Conservation (phyloP, 108 stramenopile species). For the Pseudonitzschia delicatissima region DNA sequence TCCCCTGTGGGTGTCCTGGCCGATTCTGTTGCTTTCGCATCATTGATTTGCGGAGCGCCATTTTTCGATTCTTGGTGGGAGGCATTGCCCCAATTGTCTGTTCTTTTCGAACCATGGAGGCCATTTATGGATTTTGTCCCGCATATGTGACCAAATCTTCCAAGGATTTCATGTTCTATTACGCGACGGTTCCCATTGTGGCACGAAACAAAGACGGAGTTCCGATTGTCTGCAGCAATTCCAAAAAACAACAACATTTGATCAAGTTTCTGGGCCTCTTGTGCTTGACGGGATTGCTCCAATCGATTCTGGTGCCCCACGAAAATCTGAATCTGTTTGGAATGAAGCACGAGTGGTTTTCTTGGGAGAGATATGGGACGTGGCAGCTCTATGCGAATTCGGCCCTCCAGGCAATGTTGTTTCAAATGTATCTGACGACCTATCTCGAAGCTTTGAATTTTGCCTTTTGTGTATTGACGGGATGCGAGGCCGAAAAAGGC, state of each 20-base stretch:
- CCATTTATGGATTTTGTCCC: constrained; percentile 33
- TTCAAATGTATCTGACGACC: constrained; percentile 60
- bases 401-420: constrained; percentile 36
- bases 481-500: constrained; percentile 25
- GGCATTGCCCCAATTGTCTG: constrained; percentile 29
- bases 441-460: constrained; percentile 46
- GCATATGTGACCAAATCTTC: constrained; percentile 16
- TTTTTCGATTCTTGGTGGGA: constrained; percentile 42
- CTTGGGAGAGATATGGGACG: background rate
- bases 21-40: background rate
- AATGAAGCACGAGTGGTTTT: constrained; percentile 1
- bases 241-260: constrained; percentile 11
- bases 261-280: constrained; percentile 17
- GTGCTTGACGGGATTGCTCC: constrained; percentile 18
- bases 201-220: constrained; percentile 12
- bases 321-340: background rate
- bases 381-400: constrained; percentile 30
- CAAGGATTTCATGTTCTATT: constrained; percentile 28
- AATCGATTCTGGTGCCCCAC: constrained; percentile 23
- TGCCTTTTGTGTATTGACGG: constrained; percentile 27
- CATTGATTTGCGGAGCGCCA: constrained; percentile 19
- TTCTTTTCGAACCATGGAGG: constrained; percentile 39
- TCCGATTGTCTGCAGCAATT: background rate
- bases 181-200: constrained; percentile 24
- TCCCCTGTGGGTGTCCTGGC: constrained; percentile 18